Base-by-base conservation (phyloP, 495 filamentous ascomycete species). In the Podospora pseudopauciseta region DNA sequence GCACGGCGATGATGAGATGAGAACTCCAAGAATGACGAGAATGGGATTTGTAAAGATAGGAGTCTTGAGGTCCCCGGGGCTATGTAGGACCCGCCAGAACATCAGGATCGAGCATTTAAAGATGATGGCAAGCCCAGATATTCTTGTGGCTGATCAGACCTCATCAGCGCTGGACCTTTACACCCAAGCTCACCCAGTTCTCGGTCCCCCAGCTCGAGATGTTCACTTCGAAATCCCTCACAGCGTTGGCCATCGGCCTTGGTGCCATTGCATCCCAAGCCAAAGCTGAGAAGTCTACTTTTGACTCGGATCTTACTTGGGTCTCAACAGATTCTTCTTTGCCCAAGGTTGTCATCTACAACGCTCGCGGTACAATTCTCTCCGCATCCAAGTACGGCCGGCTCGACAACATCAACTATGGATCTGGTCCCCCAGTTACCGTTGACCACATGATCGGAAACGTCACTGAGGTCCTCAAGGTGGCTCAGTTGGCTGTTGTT, bases 311-410 rank as follows among this genome's bases (percentile, higher is more conserved):
- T 6, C 65, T 71, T 18, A 60, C 61, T 19, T 71, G 69, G 69
- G 65, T 71, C 20, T 71, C 69, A 28, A 57, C 20, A 13, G 54
- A 71, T 61, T 13, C 69, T n/a, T 54, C 65, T 19, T 61, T 71
- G 6, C 69, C 69, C 57, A 71, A 71, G 66, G 69, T 71, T n/a
- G 60, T 71, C 19, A 64, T 72, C 58, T 68, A 69, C 34, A 69
- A 60, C 30, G 60, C 70, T n/a, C 54, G 67, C 11, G 71, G 65
- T 4, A 73, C 71, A 9, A 68, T 73, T 0, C 49, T 70, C 57
- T 71, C 68, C 55, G 71, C 71, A 0, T 73, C 71, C 54, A 73
- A 73, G 34, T 73, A 66, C 62, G 70, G 68, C 64, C 58, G 71
- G 23, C 65, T 73, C 1, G 71, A 73, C 54, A 73, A 73, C 39